Base-by-base conservation (phyloP, 2,329 filamentous ascomycete genomes). In the Stagonosporopsis tanaceti region DNA sequence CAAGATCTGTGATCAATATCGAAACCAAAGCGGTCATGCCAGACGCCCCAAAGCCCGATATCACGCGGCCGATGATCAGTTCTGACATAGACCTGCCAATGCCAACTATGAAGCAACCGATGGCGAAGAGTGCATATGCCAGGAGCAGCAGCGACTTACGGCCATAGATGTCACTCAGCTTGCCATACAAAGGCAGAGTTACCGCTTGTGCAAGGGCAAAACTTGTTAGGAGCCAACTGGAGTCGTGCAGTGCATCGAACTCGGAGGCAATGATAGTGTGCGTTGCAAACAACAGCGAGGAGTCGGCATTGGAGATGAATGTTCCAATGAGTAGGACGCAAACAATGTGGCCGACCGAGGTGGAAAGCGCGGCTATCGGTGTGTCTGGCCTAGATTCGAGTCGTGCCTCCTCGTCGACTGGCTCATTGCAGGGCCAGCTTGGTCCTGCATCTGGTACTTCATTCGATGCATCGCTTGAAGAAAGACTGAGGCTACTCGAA, bases 231-330 rank as follows among this genome's bases (percentile, higher is more conserved):
- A 82, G 71, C 80, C 80, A 82, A 32, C 72, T 76, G 0, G 77
- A 78, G 22, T 75, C 69, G 11, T 74, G 68, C 5, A 81, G 66
- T 15, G 74, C 71, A 48, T 78, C 63, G 57, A 82, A 82, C 20
- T 81, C 78, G 0, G 80, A 81, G 0, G 80, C 73, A 38, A 82
- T 79, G n/a, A 72, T 79, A 0, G 84, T 83, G 56, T 89, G 86
- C 0, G 88, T 89, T 0, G 89, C 88, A 30, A 92, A 76, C 0
- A 92, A 82, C 0, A 92, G 77, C 1, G 86, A 88, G 0, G 78
- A 76, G 66, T 92, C 89, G 15, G 85, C 83, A 52, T 88, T 87
- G 6, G 84, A 83, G 12, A 90, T 84, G 63, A 92, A 90, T 11
- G 85, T 67, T 14, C 63, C 65, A 22, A 68, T 66, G 7, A 68